Conservation (phyloP, 176 grass and related monocot genomes). For the Paspalum vaginatum region DNA sequence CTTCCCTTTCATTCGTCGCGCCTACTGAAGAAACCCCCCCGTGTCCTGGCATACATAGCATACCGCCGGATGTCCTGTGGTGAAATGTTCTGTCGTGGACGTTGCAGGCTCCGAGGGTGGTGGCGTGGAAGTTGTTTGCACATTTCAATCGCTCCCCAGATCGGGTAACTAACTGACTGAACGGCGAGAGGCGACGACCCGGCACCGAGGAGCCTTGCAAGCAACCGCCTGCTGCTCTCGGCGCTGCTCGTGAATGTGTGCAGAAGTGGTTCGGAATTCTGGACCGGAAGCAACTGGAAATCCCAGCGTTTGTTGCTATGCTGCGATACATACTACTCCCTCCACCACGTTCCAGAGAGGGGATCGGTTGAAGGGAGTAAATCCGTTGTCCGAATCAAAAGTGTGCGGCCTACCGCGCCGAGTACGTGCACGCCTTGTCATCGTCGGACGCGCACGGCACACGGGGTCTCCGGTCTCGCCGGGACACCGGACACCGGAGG, state of each 20-base stretch:
- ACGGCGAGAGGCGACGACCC: neutral
- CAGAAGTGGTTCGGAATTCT: conserved; percentile 40
- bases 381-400: neutral
- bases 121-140: conserved; percentile 30
- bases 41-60: neutral
- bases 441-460: neutral
- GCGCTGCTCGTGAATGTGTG: conserved; percentile 11
- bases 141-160: conserved; percentile 15
- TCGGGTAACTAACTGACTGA: conserved; percentile 29
- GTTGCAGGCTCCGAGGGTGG: no score
- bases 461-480: no score
- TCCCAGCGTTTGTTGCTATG: neutral
- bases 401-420: neutral
- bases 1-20: conserved; percentile 27
- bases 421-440: neutral
- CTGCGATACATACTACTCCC: no score
- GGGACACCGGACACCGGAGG: neutral
- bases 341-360: neutral
- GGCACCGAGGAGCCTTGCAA: conserved; percentile 43
- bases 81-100: neutral
- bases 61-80: neutral
- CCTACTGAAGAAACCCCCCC: conserved; percentile 28
- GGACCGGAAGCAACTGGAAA: neutral
- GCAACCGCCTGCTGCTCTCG: conserved; percentile 46
- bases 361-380: neutral